These are phyloP conservation scores for Butyriboletus loyo DNA, from an alignment of 768 basidiomycete species.

Conservation along the genomic window DNA sequence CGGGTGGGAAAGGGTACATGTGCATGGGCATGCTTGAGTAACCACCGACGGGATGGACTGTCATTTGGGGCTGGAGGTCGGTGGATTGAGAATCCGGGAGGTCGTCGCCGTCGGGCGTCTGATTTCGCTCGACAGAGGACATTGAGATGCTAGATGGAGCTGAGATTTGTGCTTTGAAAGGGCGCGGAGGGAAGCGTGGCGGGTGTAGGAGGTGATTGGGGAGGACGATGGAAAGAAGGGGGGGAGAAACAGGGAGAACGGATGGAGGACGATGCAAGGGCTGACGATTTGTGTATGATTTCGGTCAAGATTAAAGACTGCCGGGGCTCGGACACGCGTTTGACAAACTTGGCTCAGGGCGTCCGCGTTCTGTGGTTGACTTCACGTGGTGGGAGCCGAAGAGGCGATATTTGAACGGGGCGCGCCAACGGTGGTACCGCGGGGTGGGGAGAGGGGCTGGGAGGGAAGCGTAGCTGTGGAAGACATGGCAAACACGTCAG, in stretches of 20 bases:
- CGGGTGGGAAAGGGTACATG: slow-evolving; percentile 65
- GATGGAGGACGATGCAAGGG: slow-evolving; percentile 20
- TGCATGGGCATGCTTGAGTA: slow-evolving; percentile 59
- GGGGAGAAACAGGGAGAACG: slow-evolving; percentile 2
- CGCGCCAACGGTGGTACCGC: slow-evolving; percentile 17
- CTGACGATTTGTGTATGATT: slow-evolving; percentile 32
- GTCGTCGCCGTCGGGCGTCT: slow-evolving; percentile 41
- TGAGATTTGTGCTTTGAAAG: slow-evolving; percentile 25
- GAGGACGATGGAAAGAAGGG: slow-evolving; percentile 9
- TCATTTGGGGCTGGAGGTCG: slow-evolving; percentile 46
- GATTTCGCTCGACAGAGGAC: slow-evolving; percentile 40
- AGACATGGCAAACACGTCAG: slow-evolving; percentile 30
- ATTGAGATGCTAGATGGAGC: slow-evolving; percentile 27
- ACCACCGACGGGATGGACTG: slow-evolving; percentile 47
- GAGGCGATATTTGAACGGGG: slow-evolving; percentile 15
- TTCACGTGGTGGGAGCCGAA: slow-evolving; percentile 39
- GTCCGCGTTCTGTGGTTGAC: slow-evolving; percentile 28
- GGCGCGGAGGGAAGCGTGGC: slow-evolving; percentile 30
- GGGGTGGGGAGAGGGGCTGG: slow-evolving; percentile 16
- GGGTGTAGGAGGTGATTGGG: slow-evolving; percentile 11
- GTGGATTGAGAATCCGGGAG: slow-evolving; percentile 31
- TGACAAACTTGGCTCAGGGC: slow-evolving; percentile 33
- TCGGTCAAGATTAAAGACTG: slow-evolving; percentile 33
- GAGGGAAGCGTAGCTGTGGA: slow-evolving; percentile 7
- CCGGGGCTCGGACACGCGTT: slow-evolving; percentile 36